These are phyloP conservation scores for Aspergillus heteromorphus DNA, from an alignment of 495 filamentous ascomycete species.

Conservation along the genomic window DNA sequence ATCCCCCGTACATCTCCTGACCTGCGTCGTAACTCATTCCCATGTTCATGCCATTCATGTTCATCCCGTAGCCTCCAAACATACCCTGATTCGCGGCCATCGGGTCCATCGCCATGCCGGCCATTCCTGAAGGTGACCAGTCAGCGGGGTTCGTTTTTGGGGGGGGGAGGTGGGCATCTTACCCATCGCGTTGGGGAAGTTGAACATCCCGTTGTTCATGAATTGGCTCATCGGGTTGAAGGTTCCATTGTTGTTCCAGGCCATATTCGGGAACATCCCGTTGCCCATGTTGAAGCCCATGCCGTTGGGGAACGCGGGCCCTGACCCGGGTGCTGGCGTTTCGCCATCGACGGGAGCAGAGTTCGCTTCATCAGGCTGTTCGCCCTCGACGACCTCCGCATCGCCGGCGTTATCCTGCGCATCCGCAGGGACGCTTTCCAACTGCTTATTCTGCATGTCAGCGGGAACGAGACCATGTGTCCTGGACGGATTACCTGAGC, in stretches of 20 bases:
- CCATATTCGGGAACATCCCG: slow-evolving; percentile 58
- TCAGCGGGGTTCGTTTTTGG: not conserved
- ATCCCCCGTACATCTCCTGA: slow-evolving; percentile 59
- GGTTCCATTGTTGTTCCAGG: slow-evolving; percentile 54
- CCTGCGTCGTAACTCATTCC: slow-evolving; percentile 67
- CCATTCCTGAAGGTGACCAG: slow-evolving; percentile 52
- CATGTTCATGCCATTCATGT: slow-evolving; percentile 87
- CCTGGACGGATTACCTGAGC: slow-evolving; percentile 12
- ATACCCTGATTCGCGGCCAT: slow-evolving; percentile 83
- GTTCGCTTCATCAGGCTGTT: slow-evolving; percentile 14
- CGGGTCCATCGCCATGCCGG: slow-evolving; percentile 80
- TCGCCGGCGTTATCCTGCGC: slow-evolving; percentile 6
- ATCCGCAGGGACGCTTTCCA: slow-evolving; percentile 3
- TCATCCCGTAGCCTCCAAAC: slow-evolving; percentile 85
- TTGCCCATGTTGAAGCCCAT: slow-evolving; percentile 25
- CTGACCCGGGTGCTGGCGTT: slow-evolving; percentile 8
- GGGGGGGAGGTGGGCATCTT: slow-evolving; percentile 28
- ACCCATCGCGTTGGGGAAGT: slow-evolving; percentile 75
- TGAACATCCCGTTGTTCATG: slow-evolving; percentile 71
- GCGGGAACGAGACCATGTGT: not conserved
- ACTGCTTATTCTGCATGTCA: slow-evolving; percentile 9
- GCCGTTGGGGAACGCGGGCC: slow-evolving; percentile 18
- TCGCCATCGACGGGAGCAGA: slow-evolving; percentile 19
- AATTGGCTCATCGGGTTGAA: slow-evolving; percentile 70
- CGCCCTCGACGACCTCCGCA: slow-evolving; percentile 14